phyloP scores from a whole-genome alignment of 768 basidiomycete species.

The Cystobasidium ongulense region DNA sequence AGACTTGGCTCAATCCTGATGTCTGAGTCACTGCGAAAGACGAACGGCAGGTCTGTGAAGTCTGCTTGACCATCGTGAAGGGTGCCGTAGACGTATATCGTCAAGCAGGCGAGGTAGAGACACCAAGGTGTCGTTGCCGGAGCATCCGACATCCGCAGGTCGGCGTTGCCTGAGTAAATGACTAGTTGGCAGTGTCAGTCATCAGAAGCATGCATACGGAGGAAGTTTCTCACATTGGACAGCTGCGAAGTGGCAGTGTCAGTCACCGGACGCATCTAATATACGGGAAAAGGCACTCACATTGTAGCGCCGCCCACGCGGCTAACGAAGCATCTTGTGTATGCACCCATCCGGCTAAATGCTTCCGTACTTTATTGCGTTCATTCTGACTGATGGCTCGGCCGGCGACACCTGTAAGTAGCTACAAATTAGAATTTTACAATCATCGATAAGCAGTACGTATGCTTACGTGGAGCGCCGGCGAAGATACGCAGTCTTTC shows the following conservation, averaged over 20 bases:
- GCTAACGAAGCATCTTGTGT: neutral
- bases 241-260: too few relatives aligned
- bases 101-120: neutral
- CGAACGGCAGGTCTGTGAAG: neutral
- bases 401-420: neutral
- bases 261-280: too few relatives aligned
- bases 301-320: neutral
- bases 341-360: neutral
- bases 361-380: neutral
- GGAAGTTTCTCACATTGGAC: too few relatives aligned
- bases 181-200: too few relatives aligned
- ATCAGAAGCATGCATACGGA: too few relatives aligned
- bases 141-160: neutral
- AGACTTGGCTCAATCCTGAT: constrained; percentile 2
- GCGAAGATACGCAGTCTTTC: neutral
- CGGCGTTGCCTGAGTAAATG: neutral
- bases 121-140: constrained; percentile 1
- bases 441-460: neutral
- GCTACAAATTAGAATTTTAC: neutral
- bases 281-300: neutral
- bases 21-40: neutral
- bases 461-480: neutral
- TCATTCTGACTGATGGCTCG: neutral
- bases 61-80: neutral
- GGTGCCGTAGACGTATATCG: constrained; percentile 1